Base-by-base conservation (phyloP, 345 rosid genomes). In the Acer campestre region DNA sequence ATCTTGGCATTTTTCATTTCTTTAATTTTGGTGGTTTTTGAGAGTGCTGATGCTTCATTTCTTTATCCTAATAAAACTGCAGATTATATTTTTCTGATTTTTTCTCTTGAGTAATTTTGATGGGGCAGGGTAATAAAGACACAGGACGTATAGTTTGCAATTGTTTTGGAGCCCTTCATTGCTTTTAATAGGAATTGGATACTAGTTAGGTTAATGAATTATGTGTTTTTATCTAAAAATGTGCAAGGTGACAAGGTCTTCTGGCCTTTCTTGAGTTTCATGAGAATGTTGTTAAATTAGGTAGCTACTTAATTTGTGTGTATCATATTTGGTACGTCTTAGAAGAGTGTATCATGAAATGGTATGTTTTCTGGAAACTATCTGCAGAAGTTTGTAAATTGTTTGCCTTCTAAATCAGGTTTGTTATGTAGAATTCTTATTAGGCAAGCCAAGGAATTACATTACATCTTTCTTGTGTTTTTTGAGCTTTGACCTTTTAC, bases 21-120 rank as follows among this genome's bases (percentile, higher is more conserved):
- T 20, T 73, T 25, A 11, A 23, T 73, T 42, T 73, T 59, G 55
- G 48, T 73, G 67, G 56, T 10, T 56, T 71, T 22, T 17, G 29
- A 29, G 75, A 16, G 17, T 35, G 18, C 0, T 31, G n/a, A 4
- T 53, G n/a, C 63, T 59, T 59, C 14, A 46, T 46, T 46, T 46
- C 12, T 10, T 46, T 46, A 27, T 63, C 61, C 9, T 53, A 53
- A 44, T 9, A 14, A 2, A 29, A 35, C 46, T 55, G 62, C 35
- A 48, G 27, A 70, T 17, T 53, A 0, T 70, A 1, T 35, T 35
- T 6, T 71, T 29, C 75, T 56, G 75, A 35, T 35, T 58, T 71
- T 1, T 55, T 49, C 64, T 20, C 22, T 22, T 72, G 9, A 11
- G 55, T 31, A 38, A 16, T 25, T 59, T 35, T 14, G 0, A 27